phyloP scores from a whole-genome alignment of 352 stramenopile genomes.

The Pythium dissotocum region DNA sequence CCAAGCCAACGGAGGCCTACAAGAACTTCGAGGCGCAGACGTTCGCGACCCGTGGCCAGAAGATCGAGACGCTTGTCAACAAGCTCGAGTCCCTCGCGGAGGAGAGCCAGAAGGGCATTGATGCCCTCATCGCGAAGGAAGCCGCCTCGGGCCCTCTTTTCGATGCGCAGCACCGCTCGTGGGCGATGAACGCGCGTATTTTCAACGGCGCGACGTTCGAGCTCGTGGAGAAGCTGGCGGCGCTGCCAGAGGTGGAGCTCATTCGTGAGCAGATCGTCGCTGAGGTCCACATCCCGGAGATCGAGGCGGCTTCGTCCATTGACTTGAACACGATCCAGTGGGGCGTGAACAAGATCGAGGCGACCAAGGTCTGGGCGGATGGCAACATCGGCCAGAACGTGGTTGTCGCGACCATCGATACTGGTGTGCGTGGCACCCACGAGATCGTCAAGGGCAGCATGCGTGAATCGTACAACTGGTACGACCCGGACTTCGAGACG shows the following conservation, averaged over 20 bases:
- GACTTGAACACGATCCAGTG: conserved; percentile 22
- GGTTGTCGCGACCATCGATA: conserved; percentile 32
- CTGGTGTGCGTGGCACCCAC: conserved; percentile 32
- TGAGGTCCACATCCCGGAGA: background rate
- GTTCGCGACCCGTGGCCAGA: conserved; percentile 5
- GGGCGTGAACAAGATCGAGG: conserved; percentile 21
- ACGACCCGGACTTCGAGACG: conserved; percentile 27
- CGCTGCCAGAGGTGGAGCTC: conserved; percentile 13
- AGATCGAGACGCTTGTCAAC: conserved; percentile 9
- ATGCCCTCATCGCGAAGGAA: conserved; percentile 6
- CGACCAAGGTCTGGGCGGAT: conserved; percentile 23
- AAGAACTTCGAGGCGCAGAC: background rate
- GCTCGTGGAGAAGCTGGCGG: conserved; percentile 25
- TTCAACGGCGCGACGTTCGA: conserved; percentile 27
- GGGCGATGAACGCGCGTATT: conserved; percentile 28
- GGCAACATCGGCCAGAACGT: conserved; percentile 25
- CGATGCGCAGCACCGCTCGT: conserved; percentile 18
- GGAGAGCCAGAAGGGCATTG: conserved; percentile 13
- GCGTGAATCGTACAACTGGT: conserved; percentile 20
- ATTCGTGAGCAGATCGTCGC: conserved; percentile 21
- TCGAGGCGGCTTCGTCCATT: background rate
- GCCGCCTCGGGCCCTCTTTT: conserved; percentile 13
- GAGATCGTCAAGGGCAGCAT: conserved; percentile 16
- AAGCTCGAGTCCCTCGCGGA: conserved; percentile 9
- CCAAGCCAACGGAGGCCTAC: background rate